A percentile compares a stretch with the other conserved stretches of the same genome.
These are phyloP conservation scores for Russula griseocarnosa DNA, from an alignment of 768 basidiomycete species.

Conservation along the genomic window DNA sequence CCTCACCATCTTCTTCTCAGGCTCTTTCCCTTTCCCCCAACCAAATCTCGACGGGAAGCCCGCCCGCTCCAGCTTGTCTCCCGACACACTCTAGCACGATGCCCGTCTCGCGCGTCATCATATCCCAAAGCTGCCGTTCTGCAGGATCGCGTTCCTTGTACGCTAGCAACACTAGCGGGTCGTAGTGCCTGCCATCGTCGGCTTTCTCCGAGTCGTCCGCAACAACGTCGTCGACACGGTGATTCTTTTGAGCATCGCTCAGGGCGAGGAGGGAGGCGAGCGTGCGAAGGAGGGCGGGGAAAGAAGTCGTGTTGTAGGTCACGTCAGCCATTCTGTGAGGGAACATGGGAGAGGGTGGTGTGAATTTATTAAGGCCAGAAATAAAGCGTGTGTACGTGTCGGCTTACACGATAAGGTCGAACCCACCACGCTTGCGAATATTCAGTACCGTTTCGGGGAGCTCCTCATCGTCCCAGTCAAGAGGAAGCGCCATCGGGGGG, in stretches of 20 bases:
- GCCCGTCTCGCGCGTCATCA: conserved; percentile 45
- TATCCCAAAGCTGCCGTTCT: conserved; percentile 72
- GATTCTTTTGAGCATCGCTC: not conserved
- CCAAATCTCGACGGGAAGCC: conserved; percentile 70
- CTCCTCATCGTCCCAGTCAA: conserved; percentile 70
- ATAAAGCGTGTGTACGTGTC: not conserved
- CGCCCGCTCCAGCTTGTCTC: conserved; percentile 54
- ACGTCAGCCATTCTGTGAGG: conserved; percentile 80
- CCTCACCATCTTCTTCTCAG: no score
- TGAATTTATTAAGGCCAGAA: not conserved
- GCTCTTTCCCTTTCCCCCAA: conserved; percentile 37
- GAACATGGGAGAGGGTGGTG: not conserved
- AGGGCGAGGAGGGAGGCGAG: conserved; percentile 47
- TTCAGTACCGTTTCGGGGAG: conserved; percentile 46
- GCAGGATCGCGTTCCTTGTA: conserved; percentile 82
- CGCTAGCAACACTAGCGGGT: conserved; percentile 60
- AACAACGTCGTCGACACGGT: not conserved
- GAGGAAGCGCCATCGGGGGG: conserved; percentile 37
- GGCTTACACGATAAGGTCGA: conserved; percentile 70
- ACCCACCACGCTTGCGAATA: conserved; percentile 33
- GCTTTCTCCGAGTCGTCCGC: no score
- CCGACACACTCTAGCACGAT: conserved; percentile 56
- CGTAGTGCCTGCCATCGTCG: not conserved
- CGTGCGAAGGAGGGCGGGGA: conserved; percentile 71
- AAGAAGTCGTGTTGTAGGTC: conserved; percentile 85